Conservation (phyloP, 2,329 filamentous ascomycete species). For the Penicillium corylophilum region DNA sequence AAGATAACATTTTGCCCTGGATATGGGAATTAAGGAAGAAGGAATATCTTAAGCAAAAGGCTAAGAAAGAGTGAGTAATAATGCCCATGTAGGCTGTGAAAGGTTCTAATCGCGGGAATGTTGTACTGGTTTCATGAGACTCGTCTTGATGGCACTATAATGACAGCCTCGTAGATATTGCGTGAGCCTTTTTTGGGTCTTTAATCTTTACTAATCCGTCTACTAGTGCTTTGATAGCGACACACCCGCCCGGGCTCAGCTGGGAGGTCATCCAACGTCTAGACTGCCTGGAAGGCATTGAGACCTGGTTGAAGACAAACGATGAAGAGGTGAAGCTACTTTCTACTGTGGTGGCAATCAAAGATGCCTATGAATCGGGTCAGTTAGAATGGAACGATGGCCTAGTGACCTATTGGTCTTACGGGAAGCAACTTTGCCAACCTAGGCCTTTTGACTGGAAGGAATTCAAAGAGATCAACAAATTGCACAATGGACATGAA, state of each 20-base stretch:
- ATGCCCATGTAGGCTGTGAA: too few relatives aligned
- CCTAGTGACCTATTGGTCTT: constrained; percentile 6
- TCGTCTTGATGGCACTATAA: too few relatives aligned
- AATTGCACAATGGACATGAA: not conserved
- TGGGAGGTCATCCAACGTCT: not conserved
- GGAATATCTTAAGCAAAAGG: not conserved
- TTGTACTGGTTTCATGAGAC: too few relatives aligned
- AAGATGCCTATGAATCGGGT: not conserved
- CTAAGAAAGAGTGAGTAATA: not conserved
- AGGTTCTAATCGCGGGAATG: too few relatives aligned
- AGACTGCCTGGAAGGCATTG: not conserved
- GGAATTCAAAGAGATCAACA: not conserved
- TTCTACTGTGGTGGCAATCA: not conserved
- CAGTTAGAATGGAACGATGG: not conserved
- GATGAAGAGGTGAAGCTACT: not conserved
- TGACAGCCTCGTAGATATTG: too few relatives aligned
- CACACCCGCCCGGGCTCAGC: not conserved
- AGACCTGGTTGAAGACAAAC: not conserved
- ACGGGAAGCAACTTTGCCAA: constrained; percentile 1
- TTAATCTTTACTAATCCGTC: not conserved
- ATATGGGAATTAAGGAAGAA: not conserved
- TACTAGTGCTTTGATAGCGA: not conserved
- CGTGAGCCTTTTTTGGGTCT: too few relatives aligned
- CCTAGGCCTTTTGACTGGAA: constrained; percentile 1
- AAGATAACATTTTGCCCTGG: not conserved